These are phyloP conservation scores for Dothideomycetes sp. DNA, from an alignment of 2,329 filamentous ascomycete species.

Conservation along the genomic window DNA sequence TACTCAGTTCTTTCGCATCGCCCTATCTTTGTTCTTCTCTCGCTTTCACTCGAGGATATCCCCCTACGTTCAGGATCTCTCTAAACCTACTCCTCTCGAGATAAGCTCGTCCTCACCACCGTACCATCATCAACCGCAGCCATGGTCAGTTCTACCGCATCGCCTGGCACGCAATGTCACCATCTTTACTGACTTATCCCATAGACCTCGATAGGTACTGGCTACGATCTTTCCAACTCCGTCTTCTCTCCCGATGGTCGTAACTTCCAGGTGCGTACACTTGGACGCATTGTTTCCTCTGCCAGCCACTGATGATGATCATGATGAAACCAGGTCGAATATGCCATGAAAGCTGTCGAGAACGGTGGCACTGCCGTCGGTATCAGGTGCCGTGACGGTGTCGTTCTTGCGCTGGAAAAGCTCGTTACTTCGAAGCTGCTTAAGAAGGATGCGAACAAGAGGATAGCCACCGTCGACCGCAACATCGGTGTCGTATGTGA, in stretches of 20 bases:
- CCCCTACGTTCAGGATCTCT: not conserved
- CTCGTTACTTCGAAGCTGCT: conserved; percentile 90
- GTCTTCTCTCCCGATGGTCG: conserved; percentile 98
- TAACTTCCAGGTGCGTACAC: conserved; percentile 73
- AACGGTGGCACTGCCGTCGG: conserved; percentile 94
- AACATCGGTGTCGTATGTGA: conserved; percentile 87
- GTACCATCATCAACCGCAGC: conserved; percentile 28
- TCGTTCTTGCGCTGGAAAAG: conserved; percentile 95
- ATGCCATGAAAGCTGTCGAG: conserved; percentile 96
- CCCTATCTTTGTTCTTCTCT: not conserved
- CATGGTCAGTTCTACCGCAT: conserved; percentile 13
- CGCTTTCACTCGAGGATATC: not conserved
- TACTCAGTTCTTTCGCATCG: no score
- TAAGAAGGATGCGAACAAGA: conserved; percentile 92
- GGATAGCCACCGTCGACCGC: conserved; percentile 88
- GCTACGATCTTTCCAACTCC: conserved; percentile 98
- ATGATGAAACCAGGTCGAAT: conserved; percentile 74
- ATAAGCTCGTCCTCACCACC: conserved; percentile 61
- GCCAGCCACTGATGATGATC: conserved; percentile 6
- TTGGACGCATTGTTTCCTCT: not conserved
- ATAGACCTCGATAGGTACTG: conserved; percentile 98
- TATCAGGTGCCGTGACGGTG: conserved; percentile 93
- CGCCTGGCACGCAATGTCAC: not conserved
- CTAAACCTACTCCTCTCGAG: conserved; percentile 44
- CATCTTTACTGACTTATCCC: not conserved